Evolutionary conservation across 352 stramenopile genomes (phyloP).

Genomic region (Phytophthora kernoviae): DNA sequence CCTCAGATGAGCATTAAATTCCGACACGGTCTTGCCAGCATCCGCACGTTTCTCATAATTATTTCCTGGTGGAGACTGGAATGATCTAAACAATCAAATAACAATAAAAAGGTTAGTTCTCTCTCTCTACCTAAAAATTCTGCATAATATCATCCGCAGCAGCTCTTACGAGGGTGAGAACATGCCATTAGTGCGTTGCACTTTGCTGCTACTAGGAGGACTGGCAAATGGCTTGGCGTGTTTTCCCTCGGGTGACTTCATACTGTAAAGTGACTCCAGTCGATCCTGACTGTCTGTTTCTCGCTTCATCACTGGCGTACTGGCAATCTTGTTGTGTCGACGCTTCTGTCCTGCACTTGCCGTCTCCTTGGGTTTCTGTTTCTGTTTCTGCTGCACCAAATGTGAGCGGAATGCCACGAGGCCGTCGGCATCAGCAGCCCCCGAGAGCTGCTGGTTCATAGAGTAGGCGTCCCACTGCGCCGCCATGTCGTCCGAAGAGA

Average conservation of each 20-base stretch:
- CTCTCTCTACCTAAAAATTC: background rate
- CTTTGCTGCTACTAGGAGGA: conserved; percentile 60
- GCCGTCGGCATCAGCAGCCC: conserved; percentile 57
- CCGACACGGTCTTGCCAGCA: conserved; percentile 75
- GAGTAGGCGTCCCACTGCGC: conserved; percentile 87
- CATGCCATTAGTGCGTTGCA: conserved; percentile 66
- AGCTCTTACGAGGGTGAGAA: conserved; percentile 72
- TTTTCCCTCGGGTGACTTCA: conserved; percentile 80
- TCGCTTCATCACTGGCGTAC: conserved; percentile 72
- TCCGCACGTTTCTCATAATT: conserved; percentile 80
- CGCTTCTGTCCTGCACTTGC: conserved; percentile 44
- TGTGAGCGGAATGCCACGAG: conserved; percentile 76
- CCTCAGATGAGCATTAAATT: conserved; percentile 82
- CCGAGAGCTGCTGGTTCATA: conserved; percentile 82
- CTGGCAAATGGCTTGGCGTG: conserved; percentile 66
- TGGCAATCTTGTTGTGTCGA: conserved; percentile 49
- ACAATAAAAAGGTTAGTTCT: background rate
- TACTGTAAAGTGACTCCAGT: conserved; percentile 69
- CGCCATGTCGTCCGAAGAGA: conserved; percentile 79
- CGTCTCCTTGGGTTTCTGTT: conserved; percentile 26
- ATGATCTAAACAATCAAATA: conserved; percentile 28
- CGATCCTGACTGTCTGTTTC: conserved; percentile 60
- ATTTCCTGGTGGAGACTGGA: conserved; percentile 73
- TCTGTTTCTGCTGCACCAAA: conserved; percentile 55
- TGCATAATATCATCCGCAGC: background rate